phyloP scores from a whole-genome alignment of 225 moss, liverwort and hornwort genomes.

The Takakia lepidozioides region DNA sequence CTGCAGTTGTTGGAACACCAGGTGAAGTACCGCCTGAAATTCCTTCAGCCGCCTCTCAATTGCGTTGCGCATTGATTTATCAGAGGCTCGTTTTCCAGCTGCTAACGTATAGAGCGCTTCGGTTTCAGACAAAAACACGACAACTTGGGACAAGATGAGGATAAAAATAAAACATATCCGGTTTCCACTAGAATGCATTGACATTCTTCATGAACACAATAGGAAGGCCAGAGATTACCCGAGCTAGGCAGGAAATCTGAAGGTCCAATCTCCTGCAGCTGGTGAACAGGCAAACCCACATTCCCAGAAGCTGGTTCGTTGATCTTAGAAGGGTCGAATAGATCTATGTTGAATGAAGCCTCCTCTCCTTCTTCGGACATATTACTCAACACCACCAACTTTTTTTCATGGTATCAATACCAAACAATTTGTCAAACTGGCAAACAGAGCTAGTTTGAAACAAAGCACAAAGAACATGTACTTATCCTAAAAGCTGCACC shows the following conservation, averaged over 20 bases:
- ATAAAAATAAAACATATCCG: background rate
- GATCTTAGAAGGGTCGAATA: constrained; percentile 58
- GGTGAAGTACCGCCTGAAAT: constrained; percentile 35
- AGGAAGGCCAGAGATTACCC: constrained; percentile 36
- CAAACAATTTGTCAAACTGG: background rate
- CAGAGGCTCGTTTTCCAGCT: constrained; percentile 70
- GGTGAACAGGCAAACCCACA: constrained; percentile 43
- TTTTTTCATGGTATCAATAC: too few relatives aligned
- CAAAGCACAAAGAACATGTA: background rate
- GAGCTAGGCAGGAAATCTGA: constrained; percentile 66
- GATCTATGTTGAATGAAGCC: constrained; percentile 64
- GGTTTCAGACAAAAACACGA: background rate
- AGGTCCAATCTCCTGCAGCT: constrained; percentile 71
- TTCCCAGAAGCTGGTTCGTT: constrained; percentile 26
- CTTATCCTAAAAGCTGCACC: constrained; percentile 6
- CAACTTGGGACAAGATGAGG: background rate
- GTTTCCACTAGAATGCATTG: too few relatives aligned
- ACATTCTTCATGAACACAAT: background rate
- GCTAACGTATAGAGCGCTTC: too few relatives aligned
- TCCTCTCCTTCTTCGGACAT: constrained; percentile 55
- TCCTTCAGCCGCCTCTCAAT: constrained; percentile 63
- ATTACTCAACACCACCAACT: constrained; percentile 78
- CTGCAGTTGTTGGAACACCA: constrained; percentile 50
- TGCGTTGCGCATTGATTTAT: constrained; percentile 52
- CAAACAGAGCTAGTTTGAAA: too few relatives aligned